Evolutionary conservation across 768 basidiomycete genomes (phyloP).

Genomic region (Russula sp.): DNA sequence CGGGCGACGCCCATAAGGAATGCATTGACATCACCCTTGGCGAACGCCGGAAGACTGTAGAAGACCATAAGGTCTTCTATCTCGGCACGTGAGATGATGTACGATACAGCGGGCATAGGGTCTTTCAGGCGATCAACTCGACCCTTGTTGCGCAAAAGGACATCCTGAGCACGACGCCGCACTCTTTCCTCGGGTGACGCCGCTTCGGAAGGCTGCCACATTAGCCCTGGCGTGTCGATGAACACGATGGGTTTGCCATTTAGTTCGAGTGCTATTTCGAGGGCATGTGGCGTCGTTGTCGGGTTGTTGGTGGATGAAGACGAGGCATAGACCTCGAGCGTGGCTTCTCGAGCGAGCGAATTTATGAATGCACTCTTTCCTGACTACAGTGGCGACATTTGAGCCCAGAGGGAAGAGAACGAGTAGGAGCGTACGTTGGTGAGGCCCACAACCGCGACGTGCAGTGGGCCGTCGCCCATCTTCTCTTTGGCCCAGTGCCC

Average conservation of each 20-base stretch:
- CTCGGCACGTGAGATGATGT: slow-evolving; percentile 61
- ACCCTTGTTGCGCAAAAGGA: slow-evolving; percentile 72
- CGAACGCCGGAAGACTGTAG: slow-evolving; percentile 77
- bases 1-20: slow-evolving; percentile 78
- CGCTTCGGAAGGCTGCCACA: slow-evolving; percentile 38
- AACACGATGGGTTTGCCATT: slow-evolving; percentile 49
- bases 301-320: slow-evolving; percentile 46
- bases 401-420: neutral
- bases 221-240: slow-evolving; percentile 86
- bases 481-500: slow-evolving; percentile 41
- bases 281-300: slow-evolving; percentile 65
- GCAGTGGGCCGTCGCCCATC: slow-evolving; percentile 42
- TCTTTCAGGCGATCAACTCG: slow-evolving; percentile 83
- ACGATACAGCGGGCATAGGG: slow-evolving; percentile 47
- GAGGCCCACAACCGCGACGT: slow-evolving; percentile 76
- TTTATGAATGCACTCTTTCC: slow-evolving; percentile 87
- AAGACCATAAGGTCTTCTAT: slow-evolving; percentile 84
- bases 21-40: slow-evolving; percentile 53
- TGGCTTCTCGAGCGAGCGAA: slow-evolving; percentile 50
- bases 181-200: slow-evolving; percentile 35
- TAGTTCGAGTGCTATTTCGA: slow-evolving; percentile 48
- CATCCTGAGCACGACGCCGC: slow-evolving; percentile 49
- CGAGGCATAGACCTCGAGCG: slow-evolving; percentile 48
- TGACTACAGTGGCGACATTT: slow-evolving; percentile 35
- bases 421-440: slow-evolving; percentile 53